Base-by-base conservation (phyloP, 371 early-diverging fungal species). In the Mortierella sp. region DNA sequence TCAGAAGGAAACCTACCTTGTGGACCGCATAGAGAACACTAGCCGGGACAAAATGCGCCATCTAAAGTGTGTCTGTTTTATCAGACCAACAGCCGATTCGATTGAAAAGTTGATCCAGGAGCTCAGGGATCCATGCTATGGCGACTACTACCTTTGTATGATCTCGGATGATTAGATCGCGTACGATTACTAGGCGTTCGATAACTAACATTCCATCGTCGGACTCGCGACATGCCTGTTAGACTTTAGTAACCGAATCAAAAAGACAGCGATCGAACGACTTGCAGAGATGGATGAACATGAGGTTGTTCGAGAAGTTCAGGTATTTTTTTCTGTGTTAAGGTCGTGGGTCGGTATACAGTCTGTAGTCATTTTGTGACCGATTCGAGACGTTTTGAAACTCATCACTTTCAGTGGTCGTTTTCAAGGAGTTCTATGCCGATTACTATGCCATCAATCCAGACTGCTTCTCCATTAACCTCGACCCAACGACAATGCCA, bases 231-330 rank as follows among this genome's bases (percentile, higher is more conserved):
- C 46, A 12, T 22, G 0, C 13, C 9, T 14, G 6, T 13, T 71
- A 92, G 91, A 94, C 66, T 98, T 98, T 71, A 91, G 94, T 67
- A 98, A 98, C 78, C 89, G 91, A 2, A 60, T 98, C 28, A 89
- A 91, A 50, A 97, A 97, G 78, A 87, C 93, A 12, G 85, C 90
- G 59, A 90, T 98, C 34, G 98, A 98, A 73, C 87, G 90, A 27
- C 81, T 98, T 39, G 99, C 99, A 17, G 98, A 98, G 80, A 91
- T 91, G 45, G 99, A 98, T 79, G 94, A 94, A 69, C 90, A 88
- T 62, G 98, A 98, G 80, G 91, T 91, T 16, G 96, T 98, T 27
- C 86, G 94, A 8, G 97, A 96, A 79, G 90, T 98, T 14, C 96
- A 96, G 85, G 91, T 90, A 81, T 13, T 4, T 14, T 17, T 16